Evolutionary conservation across 129 eudicot species (phyloP), one percentile per base, ranked within the genome.

Genomic region (Lactuca sativa): DNA sequence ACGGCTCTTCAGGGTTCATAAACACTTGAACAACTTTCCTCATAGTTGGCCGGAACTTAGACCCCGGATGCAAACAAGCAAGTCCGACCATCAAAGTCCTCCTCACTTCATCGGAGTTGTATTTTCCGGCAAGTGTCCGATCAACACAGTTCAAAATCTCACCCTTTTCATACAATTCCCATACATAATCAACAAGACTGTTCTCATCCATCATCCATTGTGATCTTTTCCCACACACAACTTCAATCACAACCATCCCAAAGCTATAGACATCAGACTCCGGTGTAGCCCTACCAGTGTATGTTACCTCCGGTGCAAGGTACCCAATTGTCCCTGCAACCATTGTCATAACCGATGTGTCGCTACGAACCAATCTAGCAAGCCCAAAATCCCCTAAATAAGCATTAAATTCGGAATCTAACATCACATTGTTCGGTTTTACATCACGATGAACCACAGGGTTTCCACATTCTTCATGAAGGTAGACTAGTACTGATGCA

Each of bases 331-430:
- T 88, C 57, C 95, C 95, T 0, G 91, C 95, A 3, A 85, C 88
- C 88, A 88, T 80, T 0, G 95, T 88, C 48, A 82, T 75, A 14
- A 88, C 95, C 2, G 75, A 77, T 41, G 84, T 56, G 6, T 82
- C 80, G n/a, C 71, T 78, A 9, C 75, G 86, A 48, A 88, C 82
- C 52, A 88, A 67, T 48, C 95, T 76, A 8, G 92, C 96, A 0
- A 89, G 86, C 47, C 92, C 96, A 48, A 89, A 86, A 49, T 89
- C 92, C 0, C 96, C 96, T 6, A 89, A 70, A 75, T 77, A 92
- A 4, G 96, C 83, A 17, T 79, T 86, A 71, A 60, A 86, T 11
- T 84, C 78, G 0, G 88, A 74, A 44, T 89, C 90, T 43, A 89
- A 54, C 96, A 89, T 89, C 31, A 89, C 77, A 57, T 89, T 89